Conservation (phyloP, 2,329 filamentous ascomycete genomes). For the Aspergillus transmontanensis region DNA sequence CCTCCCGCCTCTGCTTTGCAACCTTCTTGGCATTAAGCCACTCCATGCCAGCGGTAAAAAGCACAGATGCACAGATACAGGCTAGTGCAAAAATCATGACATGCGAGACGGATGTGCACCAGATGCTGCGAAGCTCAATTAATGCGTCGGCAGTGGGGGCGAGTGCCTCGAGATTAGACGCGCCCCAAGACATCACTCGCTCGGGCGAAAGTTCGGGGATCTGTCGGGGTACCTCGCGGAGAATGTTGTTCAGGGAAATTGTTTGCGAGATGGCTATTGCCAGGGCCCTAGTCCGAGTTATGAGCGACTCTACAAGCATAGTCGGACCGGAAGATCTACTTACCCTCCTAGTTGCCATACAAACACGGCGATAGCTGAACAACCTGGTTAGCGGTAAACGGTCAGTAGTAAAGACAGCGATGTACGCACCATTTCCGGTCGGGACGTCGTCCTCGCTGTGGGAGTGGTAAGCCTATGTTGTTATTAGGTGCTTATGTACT, state of each 20-base stretch:
- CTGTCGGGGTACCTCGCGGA: not conserved
- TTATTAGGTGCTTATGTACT: no score
- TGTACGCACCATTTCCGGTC: not conserved
- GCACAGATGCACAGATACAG: no score
- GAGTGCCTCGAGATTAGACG: not conserved
- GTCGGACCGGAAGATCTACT: not conserved
- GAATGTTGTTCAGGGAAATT: not conserved
- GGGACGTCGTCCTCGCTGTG: not conserved
- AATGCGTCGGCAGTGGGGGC: not conserved
- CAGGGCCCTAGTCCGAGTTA: not conserved
- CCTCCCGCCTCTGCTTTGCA: no score
- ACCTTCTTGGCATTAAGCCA: no score
- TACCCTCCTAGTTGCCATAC: not conserved
- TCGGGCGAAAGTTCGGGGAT: not conserved
- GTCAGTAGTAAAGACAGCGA: fast-evolving
- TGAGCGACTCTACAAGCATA: not conserved
- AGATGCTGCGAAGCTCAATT: not conserved
- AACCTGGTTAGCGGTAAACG: not conserved
- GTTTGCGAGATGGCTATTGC: not conserved
- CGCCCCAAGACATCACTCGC: not conserved
- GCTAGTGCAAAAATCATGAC: no score
- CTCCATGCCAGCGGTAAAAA: no score
- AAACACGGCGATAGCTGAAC: not conserved
- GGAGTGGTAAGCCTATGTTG: not conserved
- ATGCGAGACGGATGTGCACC: no score